Evolutionary conservation across 352 stramenopile genomes (phyloP).

Genomic region (Phytophthora lateralis): DNA sequence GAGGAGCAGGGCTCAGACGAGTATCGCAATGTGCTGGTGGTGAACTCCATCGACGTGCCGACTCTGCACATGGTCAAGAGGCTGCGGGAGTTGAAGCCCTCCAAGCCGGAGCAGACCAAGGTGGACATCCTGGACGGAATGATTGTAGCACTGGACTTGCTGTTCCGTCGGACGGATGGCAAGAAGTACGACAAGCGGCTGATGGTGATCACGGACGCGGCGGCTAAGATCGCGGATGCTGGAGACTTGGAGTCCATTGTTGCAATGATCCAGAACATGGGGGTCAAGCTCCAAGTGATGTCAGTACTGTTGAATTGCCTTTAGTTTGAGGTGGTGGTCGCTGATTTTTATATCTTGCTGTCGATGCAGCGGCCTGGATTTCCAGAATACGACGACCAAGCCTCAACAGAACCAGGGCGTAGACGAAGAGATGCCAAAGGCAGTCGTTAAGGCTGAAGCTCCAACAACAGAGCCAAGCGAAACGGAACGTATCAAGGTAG

Average conservation of each 20-base stretch:
- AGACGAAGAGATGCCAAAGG: constrained; percentile 27
- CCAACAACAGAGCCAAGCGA: constrained; percentile 5
- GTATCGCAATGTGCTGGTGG: constrained; percentile 69
- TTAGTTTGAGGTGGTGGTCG: neutral
- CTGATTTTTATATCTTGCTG: constrained; percentile 4
- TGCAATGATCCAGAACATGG: constrained; percentile 79
- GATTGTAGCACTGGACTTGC: constrained; percentile 82
- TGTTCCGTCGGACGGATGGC: constrained; percentile 71
- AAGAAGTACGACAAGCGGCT: constrained; percentile 84
- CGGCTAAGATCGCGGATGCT: constrained; percentile 61
- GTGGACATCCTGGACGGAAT: constrained; percentile 81
- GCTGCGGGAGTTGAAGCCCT: constrained; percentile 45
- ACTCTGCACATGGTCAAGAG: constrained; percentile 69
- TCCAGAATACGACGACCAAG: constrained; percentile 53
- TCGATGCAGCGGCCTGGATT: constrained; percentile 60
- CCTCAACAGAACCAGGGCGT: constrained; percentile 27
- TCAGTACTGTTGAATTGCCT: constrained; percentile 29
- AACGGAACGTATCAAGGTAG: constrained; percentile 30
- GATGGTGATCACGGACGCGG: constrained; percentile 80
- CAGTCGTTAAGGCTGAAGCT: constrained; percentile 35
- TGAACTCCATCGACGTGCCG: constrained; percentile 64
- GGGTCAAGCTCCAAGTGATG: constrained; percentile 84
- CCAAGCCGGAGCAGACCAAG: constrained; percentile 31
- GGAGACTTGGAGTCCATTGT: constrained; percentile 72
- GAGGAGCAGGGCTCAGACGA: constrained; percentile 63